Evolutionary conservation across 129 eudicot species (phyloP).

Genomic region (Flaveria trinervia): DNA sequence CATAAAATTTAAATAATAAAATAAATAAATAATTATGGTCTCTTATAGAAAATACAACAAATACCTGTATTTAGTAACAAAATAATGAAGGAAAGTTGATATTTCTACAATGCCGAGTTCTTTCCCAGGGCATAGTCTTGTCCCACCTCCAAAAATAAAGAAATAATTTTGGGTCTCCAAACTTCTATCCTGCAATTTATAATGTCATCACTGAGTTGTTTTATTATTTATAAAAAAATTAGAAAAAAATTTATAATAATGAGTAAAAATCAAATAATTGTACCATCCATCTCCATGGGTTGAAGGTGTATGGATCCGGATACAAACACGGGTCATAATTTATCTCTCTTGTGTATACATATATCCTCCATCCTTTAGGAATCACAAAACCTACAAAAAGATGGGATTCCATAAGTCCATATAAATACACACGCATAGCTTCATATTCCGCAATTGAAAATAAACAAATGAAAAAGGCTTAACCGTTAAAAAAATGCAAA

Average conservation of each 20-base stretch:
- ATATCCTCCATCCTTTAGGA: constrained; percentile 73
- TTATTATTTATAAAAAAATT: not conserved
- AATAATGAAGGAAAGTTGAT: constrained; percentile 65
- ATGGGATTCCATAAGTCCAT: not conserved
- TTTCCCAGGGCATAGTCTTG: constrained; percentile 63
- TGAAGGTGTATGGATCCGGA: constrained; percentile 57
- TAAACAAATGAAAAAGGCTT: too few relatives aligned
- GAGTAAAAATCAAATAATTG: not conserved
- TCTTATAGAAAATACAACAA: not conserved
- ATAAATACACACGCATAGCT: too few relatives aligned
- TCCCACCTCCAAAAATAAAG: constrained; percentile 64
- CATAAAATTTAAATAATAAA: not conserved
- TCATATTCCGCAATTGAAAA: too few relatives aligned
- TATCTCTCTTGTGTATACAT: constrained; percentile 70
- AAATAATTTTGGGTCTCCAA: constrained; percentile 50
- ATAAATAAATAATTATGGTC: not conserved
- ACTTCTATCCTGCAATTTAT: constrained; percentile 45
- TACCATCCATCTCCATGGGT: constrained; percentile 86
- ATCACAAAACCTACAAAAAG: constrained; percentile 43
- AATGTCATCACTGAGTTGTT: not conserved
- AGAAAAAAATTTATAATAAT: not conserved
- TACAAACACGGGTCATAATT: constrained; percentile 59
- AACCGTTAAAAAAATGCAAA: too few relatives aligned
- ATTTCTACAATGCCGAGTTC: constrained; percentile 50
- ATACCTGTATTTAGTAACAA: constrained; percentile 65